Evolutionary conservation across 2,329 filamentous ascomycete genomes (phyloP).

Genomic region (Colletotrichum noveboracense): DNA sequence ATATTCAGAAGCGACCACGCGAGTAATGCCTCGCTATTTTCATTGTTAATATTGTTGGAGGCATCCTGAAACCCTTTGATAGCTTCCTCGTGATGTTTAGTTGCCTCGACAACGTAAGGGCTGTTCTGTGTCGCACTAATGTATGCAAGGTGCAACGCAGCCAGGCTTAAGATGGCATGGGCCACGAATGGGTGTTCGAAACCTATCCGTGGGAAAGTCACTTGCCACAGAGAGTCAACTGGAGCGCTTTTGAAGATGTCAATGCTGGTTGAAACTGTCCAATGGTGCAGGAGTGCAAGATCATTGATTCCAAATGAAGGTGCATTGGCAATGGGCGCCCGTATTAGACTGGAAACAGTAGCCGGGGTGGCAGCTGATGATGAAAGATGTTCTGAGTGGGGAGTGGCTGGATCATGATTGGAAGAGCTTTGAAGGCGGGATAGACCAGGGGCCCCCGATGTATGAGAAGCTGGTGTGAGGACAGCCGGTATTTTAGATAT

Average conservation of each 20-base stretch:
- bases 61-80: constrained; percentile 6
- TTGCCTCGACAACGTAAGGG: not conserved
- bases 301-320: constrained; percentile 9
- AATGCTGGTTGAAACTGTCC: constrained; percentile 13
- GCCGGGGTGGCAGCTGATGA: not conserved
- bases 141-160: constrained; percentile 19
- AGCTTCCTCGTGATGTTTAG: constrained; percentile 9
- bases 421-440: not conserved
- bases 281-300: constrained; percentile 23
- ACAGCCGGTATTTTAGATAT: not conserved
- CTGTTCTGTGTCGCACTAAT: not conserved
- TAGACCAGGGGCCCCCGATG: not conserved
- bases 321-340: not conserved
- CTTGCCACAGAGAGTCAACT: constrained; percentile 2
- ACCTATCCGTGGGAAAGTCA: constrained; percentile 13
- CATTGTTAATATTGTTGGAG: not conserved
- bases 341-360: not conserved
- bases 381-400: not conserved
- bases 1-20: constrained; percentile 19
- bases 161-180: constrained; percentile 17
- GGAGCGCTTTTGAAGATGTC: not conserved
- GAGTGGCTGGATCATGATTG: not conserved
- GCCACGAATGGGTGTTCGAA: constrained; percentile 19
- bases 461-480: not conserved
- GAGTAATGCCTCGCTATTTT: constrained; percentile 16